Base-by-base conservation (phyloP, 257 asterid genomes). In the Cordia subcordata region DNA sequence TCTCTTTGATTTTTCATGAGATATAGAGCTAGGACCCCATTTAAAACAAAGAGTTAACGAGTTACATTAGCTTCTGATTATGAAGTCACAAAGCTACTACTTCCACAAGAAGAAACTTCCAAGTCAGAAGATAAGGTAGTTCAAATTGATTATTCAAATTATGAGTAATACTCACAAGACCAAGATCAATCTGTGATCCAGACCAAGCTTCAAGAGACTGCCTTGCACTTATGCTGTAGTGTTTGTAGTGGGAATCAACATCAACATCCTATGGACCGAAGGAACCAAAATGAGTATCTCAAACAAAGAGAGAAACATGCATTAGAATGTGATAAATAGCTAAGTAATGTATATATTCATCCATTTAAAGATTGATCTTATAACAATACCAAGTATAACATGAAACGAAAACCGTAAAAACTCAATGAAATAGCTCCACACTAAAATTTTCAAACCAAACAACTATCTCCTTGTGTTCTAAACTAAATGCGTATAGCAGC, bases 151-250 rank as follows among this genome's bases (percentile, higher is more conserved):
- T 20, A 21, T 12, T 42, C 15, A 22, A 22, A 21, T 14, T 53
- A 17, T 13, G 8, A 53, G 6, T 53, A 76, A n/a, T 55, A 86
- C 96, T 55, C 84, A 92, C 97, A 49, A 92, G 90, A 56, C 95
- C 97, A 72, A 92, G 65, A 80, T 92, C 99, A 73, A 82, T 83
- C 87, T 72, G 83, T 50, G 87, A 82, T 68, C 86, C 86, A 55
- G 96, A 86, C 99, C 99, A 92, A 67, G 91, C 95, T 68, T 84
- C 89, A 57, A 92, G 96, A 54, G 99, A 92, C 71, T 55, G 71
- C 63, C 91, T 86, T 76, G 99, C 88, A 68, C 69, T 80, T 61
- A 77, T 50, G 63, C 84, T 82, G 83, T 86, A 92, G 74, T 82
- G 80, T 68, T 84, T 84, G 78, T 81, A 92, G 71, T 73, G 78